Conservation (phyloP, 1,284 basidiomycete species). For the Rhodotorula mucilaginosa region DNA sequence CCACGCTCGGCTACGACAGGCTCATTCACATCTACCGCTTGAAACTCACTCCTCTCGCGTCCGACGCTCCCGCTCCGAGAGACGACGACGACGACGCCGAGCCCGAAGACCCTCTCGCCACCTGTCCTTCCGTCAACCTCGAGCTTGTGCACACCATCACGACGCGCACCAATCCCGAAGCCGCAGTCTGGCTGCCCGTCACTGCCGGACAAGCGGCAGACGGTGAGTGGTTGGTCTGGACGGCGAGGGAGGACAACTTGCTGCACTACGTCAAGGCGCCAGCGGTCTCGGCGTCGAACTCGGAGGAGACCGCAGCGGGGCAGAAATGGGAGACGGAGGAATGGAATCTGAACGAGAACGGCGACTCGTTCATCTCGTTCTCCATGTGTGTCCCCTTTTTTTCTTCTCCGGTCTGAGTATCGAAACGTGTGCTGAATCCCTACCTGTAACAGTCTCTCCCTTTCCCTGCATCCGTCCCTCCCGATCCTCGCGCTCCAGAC, state of each 20-base stretch:
- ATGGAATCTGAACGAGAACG: constrained; percentile 43
- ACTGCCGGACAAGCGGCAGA: not conserved
- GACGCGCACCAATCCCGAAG: constrained; percentile 39
- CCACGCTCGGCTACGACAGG: constrained; percentile 42
- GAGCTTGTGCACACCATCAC: constrained; percentile 9
- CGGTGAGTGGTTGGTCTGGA: constrained; percentile 36
- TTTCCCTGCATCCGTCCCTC: constrained; percentile 41
- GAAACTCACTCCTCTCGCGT: not conserved
- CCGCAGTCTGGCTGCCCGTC: constrained; percentile 37
- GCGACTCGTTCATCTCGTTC: constrained; percentile 42
- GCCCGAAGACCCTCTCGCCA: constrained; percentile 27
- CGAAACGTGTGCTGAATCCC: too few species aligned
- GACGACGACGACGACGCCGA: constrained; percentile 23
- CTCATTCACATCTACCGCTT: constrained; percentile 36
- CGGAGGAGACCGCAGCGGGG: not conserved
- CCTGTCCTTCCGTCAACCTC: constrained; percentile 8
- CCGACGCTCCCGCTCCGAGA: not conserved
- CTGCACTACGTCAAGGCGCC: constrained; percentile 41
- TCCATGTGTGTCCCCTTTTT: constrained; percentile 33
- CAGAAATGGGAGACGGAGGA: constrained; percentile 9
- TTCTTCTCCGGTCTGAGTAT: too few species aligned
- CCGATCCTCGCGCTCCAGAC: constrained; percentile 43
- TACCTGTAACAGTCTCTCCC: constrained; percentile 24
- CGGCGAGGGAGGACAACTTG: constrained; percentile 40
- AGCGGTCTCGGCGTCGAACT: not conserved